phyloP scores from a whole-genome alignment of 768 basidiomycete genomes.

The Mycena alexandri region DNA sequence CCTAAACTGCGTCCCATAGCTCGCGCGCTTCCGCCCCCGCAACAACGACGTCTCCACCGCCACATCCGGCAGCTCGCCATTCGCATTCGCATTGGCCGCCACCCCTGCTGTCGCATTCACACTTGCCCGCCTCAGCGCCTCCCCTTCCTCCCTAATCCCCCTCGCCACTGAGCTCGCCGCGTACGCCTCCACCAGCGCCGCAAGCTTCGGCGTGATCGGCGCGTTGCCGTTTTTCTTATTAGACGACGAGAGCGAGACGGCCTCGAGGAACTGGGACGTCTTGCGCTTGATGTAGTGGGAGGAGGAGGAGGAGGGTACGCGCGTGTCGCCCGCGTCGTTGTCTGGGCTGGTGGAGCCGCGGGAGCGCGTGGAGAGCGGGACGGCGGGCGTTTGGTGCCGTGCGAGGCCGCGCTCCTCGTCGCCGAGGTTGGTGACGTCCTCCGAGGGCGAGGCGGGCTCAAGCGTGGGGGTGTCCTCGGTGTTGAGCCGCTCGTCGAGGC shows the following conservation, averaged over 20 bases:
- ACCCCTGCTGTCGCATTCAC: slow-evolving; percentile 42
- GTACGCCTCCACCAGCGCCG: slow-evolving; percentile 80
- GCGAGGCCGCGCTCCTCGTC: slow-evolving; percentile 81
- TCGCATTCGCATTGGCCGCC: slow-evolving; percentile 44
- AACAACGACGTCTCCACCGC: slow-evolving; percentile 75
- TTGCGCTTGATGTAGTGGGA: slow-evolving; percentile 75
- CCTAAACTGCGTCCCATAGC: slow-evolving; percentile 90
- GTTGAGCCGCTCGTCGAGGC: slow-evolving; percentile 48
- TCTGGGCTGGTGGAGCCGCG: slow-evolving; percentile 48
- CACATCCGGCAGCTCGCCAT: slow-evolving; percentile 71
- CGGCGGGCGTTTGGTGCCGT: slow-evolving; percentile 36
- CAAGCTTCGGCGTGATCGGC: slow-evolving; percentile 70
- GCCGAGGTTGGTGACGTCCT: slow-evolving; percentile 58
- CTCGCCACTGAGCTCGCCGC: slow-evolving; percentile 74
- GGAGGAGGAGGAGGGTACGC: slow-evolving; percentile 54
- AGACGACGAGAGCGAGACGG: slow-evolving; percentile 55
- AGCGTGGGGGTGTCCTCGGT: slow-evolving; percentile 58
- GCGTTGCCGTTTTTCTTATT: slow-evolving; percentile 46
- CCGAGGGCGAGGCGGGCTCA: slow-evolving; percentile 51
- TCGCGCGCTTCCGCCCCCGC: slow-evolving; percentile 83
- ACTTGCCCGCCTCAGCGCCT: slow-evolving; percentile 54
- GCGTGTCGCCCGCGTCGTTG: slow-evolving; percentile 57
- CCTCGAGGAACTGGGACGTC: slow-evolving; percentile 79
- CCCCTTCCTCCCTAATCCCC: slow-evolving; percentile 73
- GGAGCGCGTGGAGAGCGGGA: slow-evolving; percentile 56